Conservation (phyloP, 176 grass and related monocot genomes). For the Zoysia pacifica region DNA sequence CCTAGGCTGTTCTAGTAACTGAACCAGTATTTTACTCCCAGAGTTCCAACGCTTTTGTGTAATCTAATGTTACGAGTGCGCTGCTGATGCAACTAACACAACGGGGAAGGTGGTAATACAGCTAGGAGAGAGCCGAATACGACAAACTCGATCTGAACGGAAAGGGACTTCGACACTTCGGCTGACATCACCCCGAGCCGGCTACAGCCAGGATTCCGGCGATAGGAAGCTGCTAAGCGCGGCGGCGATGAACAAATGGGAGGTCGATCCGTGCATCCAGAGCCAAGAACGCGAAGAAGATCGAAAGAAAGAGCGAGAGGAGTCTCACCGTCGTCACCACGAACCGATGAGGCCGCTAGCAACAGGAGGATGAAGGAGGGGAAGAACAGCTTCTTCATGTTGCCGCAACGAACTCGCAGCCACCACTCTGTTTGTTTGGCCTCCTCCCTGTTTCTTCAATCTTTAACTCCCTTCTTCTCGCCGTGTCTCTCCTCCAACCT, state of each 20-base stretch:
- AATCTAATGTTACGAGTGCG: neutral
- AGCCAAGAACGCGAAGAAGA: conserved; percentile 3
- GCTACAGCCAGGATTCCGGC: neutral
- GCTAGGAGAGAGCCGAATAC: conserved; percentile 21
- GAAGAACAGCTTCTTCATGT: conserved; percentile 52
- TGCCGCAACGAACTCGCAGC: neutral
- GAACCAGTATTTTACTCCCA: neutral
- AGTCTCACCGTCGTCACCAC: conserved; percentile 71
- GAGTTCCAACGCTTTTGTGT: neutral
- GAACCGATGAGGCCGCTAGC: conserved; percentile 31
- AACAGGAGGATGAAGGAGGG: conserved; percentile 43
- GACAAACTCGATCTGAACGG: conserved; percentile 21
- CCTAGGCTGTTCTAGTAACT: conserved; percentile 17
- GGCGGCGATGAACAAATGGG: neutral
- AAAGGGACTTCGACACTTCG: conserved; percentile 12
- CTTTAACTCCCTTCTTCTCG: neutral
- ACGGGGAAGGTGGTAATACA: neutral
- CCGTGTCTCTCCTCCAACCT: neutral
- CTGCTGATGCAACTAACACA: conserved; percentile 11
- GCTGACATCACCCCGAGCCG: too few species aligned
- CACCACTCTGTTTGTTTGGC: neutral
- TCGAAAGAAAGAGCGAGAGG: neutral
- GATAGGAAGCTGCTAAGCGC: neutral
- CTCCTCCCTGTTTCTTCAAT: neutral
- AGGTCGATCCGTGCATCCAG: conserved; percentile 3